These are phyloP conservation scores for Gamsiella multidivaricata DNA, from an alignment of 192 early-diverging fungal species.

Conservation along the genomic window DNA sequence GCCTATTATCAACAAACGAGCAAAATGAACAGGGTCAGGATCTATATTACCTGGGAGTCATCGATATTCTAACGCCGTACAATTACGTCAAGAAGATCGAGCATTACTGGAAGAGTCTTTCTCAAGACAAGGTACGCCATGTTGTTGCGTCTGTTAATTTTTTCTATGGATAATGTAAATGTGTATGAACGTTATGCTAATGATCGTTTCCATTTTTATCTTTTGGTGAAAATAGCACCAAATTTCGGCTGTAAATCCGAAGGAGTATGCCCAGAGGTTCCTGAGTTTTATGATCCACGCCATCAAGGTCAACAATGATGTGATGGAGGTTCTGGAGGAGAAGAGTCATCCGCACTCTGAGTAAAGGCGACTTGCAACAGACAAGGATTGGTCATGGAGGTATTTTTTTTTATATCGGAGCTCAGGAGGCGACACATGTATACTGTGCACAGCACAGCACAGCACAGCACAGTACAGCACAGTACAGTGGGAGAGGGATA, in stretches of 20 bases:
- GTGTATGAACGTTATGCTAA: background rate
- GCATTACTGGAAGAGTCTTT: constrained; percentile 87
- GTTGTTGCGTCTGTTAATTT: too few relatives aligned
- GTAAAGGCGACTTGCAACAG: too few relatives aligned
- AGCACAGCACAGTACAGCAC: too few relatives aligned
- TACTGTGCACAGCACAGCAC: too few relatives aligned
- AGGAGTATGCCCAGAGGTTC: constrained; percentile 90
- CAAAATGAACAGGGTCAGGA: constrained; percentile 72
- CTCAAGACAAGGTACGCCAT: constrained; percentile 73
- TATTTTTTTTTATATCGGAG: too few relatives aligned
- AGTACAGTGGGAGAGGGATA: too few relatives aligned
- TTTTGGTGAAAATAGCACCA: constrained; percentile 52
- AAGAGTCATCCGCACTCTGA: constrained; percentile 49
- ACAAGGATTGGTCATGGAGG: too few relatives aligned
- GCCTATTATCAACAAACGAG: constrained; percentile 82
- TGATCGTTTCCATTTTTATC: background rate
- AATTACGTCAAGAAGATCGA: constrained; percentile 89
- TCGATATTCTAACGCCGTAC: constrained; percentile 98
- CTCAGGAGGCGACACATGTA: too few relatives aligned
- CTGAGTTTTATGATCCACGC: constrained; percentile 80
- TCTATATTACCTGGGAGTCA: constrained; percentile 96
- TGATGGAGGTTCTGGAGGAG: constrained; percentile 21
- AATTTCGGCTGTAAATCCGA: constrained; percentile 90
- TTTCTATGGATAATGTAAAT: too few relatives aligned
- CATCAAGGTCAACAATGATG: constrained; percentile 43